Evolutionary conservation across 2,329 filamentous ascomycete genomes (phyloP), one percentile per base, ranked within the genome.

Genomic region (Sclerotinia minor): DNA sequence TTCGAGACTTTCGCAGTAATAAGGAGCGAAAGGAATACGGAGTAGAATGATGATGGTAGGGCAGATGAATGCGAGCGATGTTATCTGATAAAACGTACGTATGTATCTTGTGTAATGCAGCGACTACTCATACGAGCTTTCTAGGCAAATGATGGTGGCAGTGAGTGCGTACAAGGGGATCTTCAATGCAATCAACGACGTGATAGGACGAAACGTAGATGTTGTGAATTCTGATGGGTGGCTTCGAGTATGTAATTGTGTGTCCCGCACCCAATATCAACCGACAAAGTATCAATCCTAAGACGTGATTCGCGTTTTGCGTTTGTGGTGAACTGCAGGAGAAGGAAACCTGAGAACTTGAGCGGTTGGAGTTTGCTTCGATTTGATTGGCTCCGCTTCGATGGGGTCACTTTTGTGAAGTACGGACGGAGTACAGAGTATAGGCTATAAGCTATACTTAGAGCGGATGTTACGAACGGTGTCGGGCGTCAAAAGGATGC

Each of bases 301-400:
- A 45, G 53, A 66, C 68, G 74, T 74, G 72, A 74, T 74, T 73
- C 72, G 73, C 71, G 73, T 72, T 69, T 73, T 63, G 35, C 32
- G 21, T 9, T 57, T 57, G 17, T 32, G 15, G 59, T 26, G n/a
- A 65, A 68, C 67, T 75, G 73, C 71, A 74, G 71, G 67, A 50
- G 59, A 41, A 26, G 32, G 45, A 61, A 61, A 61, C 45, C 45
- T 38, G 45, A 50, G 45, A 69, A 70, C 66, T 29, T 67, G 65
- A 69, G 70, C 71, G 69, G 69, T 60, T 72, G 70, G 44, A 69
- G 69, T 61, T 65, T 29, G 29, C 21, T 32, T 9, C 6, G 49
- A 41, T 49, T 52, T 73, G 69, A 74, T 74, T 73, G 71, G 72
- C 35, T 58, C 47, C 7, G n/a, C 38, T 49, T 21, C 26, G 59